These are phyloP conservation scores for Debaryomyces subglobosus DNA, from an alignment of 1,139 yeast genomes.

Conservation along the genomic window DNA sequence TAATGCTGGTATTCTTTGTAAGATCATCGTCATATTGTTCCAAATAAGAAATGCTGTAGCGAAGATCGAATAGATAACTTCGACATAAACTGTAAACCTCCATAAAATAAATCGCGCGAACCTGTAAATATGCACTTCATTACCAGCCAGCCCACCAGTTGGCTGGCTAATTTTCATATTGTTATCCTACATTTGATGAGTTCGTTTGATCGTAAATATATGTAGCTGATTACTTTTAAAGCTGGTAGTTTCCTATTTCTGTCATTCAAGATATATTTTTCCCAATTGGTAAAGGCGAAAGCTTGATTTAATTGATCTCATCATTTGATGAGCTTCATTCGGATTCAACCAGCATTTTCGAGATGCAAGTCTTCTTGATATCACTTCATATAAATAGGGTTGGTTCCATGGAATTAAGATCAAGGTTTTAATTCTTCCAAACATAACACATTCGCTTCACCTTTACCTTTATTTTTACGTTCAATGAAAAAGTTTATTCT, in stretches of 20 bases:
- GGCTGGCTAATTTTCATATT: slow-evolving; percentile 3
- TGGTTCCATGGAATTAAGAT: neutral
- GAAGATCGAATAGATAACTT: slow-evolving; percentile 5
- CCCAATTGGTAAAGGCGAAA: neutral
- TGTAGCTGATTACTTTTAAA: neutral
- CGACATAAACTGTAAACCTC: slow-evolving; percentile 1
- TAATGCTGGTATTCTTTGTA: slow-evolving; percentile 2
- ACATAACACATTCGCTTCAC: slow-evolving; percentile 4
- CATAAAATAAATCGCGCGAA: neutral
- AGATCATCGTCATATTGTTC: neutral
- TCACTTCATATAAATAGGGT: slow-evolving; percentile 1
- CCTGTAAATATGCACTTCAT: neutral
- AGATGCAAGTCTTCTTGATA: neutral
- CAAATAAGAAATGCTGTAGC: neutral
- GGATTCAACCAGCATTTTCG: slow-evolving; percentile 3
- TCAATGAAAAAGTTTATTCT: slow-evolving; percentile 17
- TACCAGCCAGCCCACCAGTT: slow-evolving; percentile 2
- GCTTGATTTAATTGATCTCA: slow-evolving; percentile 1
- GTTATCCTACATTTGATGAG: slow-evolving; percentile 1
- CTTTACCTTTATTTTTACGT: neutral
- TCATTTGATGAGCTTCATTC: neutral
- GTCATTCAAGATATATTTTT: neutral
- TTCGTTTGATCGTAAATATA: slow-evolving; percentile 3
- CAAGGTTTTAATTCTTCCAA: slow-evolving; percentile 2
- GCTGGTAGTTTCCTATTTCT: neutral